A percentile compares a stretch with the other conserved stretches of the same genome.
Conservation (phyloP, 495 filamentous ascomycete genomes). For the Oidiodendron maius region DNA sequence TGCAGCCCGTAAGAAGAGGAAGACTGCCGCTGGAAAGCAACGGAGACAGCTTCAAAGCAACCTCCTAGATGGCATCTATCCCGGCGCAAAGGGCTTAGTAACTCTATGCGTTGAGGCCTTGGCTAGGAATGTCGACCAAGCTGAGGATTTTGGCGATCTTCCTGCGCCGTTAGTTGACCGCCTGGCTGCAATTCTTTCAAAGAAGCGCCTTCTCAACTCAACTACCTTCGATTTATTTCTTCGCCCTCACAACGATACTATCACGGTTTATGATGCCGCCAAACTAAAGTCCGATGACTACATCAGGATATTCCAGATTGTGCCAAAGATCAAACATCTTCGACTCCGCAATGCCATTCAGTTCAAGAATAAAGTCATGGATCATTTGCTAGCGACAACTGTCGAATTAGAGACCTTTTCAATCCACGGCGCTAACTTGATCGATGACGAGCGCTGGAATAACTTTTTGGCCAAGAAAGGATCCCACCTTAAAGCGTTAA, state of each 20-base stretch:
- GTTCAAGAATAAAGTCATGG: slow-evolving; percentile 74
- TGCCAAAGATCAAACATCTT: slow-evolving; percentile 59
- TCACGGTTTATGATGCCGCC: slow-evolving; percentile 77
- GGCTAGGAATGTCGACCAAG: slow-evolving; percentile 71
- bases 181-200: slow-evolving; percentile 75
- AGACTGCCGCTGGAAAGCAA: slow-evolving; percentile 35
- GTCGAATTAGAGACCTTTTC: slow-evolving; percentile 55
- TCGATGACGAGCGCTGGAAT: slow-evolving; percentile 66
- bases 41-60: slow-evolving; percentile 73
- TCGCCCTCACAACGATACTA: slow-evolving; percentile 53
- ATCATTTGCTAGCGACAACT: slow-evolving; percentile 69
- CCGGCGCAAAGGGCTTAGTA: slow-evolving; percentile 67
- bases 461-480: slow-evolving; percentile 58
- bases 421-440: slow-evolving; percentile 72
- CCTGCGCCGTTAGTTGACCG: slow-evolving; percentile 61
- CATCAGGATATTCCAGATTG: slow-evolving; percentile 70
- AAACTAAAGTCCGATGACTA: slow-evolving; percentile 71
- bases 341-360: slow-evolving; percentile 77
- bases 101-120: slow-evolving; percentile 82
- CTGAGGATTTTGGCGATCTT: slow-evolving; percentile 79
- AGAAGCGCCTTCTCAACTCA: slow-evolving; percentile 64
- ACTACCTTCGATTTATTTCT: slow-evolving; percentile 72
- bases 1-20: slow-evolving; percentile 52
- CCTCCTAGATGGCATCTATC: slow-evolving; percentile 66
- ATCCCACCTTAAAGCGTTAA: slow-evolving; percentile 54